Conservation (phyloP, 805 yeast species). For the Cyberlindnera saturnus region DNA sequence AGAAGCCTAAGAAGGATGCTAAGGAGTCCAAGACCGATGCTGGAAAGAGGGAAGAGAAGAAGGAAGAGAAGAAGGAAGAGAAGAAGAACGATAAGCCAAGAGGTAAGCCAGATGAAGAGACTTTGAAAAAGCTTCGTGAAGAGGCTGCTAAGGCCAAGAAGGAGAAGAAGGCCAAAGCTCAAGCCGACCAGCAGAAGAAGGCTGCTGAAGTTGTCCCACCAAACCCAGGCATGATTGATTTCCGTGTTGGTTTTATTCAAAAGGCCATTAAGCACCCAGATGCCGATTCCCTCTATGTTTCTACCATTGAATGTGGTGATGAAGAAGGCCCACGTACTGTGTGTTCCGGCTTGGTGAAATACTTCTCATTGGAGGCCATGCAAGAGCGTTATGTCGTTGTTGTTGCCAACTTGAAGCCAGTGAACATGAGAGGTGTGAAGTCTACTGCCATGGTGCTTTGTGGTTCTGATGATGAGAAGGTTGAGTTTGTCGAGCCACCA, state of each 20-base stretch:
- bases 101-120: constrained; percentile 44
- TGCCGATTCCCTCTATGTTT: constrained; percentile 93
- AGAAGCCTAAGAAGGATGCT: constrained; percentile 44
- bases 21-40: constrained; percentile 20
- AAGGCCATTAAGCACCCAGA: constrained; percentile 97
- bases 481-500: constrained; percentile 95
- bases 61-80: constrained; percentile 32
- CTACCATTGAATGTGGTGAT: constrained; percentile 95
- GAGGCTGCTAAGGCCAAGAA: constrained; percentile 58
- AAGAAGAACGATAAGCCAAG: constrained; percentile 30
- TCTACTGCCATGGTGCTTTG: constrained; percentile 96
- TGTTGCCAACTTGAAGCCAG: constrained; percentile 96
- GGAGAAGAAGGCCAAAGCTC: constrained; percentile 50
- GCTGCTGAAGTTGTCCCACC: constrained; percentile 61
- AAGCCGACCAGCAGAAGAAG: constrained; percentile 38
- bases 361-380: constrained; percentile 88
- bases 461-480: constrained; percentile 71
- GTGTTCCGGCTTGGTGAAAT: constrained; percentile 92
- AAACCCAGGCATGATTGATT: constrained; percentile 79
- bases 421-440: constrained; percentile 94
- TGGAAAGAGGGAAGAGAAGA: constrained; percentile 34
- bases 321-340: constrained; percentile 97
- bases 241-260: constrained; percentile 94
- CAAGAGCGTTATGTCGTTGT: constrained; percentile 88
- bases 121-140: constrained; percentile 40